Percentiles rank a stretch among this genome's conserved stretches.
These are phyloP conservation scores for Juglanconis oblonga DNA, from an alignment of 2,329 filamentous ascomycete genomes.

Conservation along the genomic window DNA sequence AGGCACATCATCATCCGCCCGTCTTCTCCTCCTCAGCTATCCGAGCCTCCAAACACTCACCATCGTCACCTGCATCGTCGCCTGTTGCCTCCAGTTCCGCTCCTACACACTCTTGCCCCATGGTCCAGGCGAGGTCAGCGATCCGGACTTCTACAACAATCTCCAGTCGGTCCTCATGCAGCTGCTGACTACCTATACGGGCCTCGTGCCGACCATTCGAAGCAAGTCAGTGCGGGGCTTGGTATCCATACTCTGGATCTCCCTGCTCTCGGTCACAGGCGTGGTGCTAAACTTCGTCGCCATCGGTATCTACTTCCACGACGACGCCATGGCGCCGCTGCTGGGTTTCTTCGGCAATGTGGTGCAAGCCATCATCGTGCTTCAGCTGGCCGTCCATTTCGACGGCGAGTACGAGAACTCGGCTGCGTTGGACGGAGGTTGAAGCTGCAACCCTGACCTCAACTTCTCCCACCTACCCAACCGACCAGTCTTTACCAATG, in stretches of 20 bases:
- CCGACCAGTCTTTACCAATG: no score
- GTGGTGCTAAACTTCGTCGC: constrained; percentile 5
- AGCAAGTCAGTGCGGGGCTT: not conserved
- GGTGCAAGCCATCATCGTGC: constrained; percentile 1
- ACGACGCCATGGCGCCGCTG: not conserved
- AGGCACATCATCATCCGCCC: not conserved
- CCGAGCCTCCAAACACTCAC: constrained; percentile 7
- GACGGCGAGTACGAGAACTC: not conserved
- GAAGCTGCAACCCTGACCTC: no score
- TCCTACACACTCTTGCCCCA: not conserved
- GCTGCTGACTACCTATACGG: constrained; percentile 9
- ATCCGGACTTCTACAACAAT: constrained; percentile 5
- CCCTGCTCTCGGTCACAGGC: not conserved
- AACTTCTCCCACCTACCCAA: no score
- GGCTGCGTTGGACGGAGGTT: no score
- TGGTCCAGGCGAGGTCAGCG: not conserved
- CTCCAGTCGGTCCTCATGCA: constrained; percentile 5
- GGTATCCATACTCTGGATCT: not conserved
- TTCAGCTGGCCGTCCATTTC: not conserved
- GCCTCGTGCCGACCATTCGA: not conserved
- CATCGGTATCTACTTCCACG: constrained; percentile 1
- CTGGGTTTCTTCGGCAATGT: constrained; percentile 7
- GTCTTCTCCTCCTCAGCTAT: constrained; percentile 4
- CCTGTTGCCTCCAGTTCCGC: constrained; percentile 6
- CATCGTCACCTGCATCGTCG: constrained; percentile 1